phyloP scores from a whole-genome alignment of 2,329 filamentous ascomycete species.

The Fusarium phyllophilum region DNA sequence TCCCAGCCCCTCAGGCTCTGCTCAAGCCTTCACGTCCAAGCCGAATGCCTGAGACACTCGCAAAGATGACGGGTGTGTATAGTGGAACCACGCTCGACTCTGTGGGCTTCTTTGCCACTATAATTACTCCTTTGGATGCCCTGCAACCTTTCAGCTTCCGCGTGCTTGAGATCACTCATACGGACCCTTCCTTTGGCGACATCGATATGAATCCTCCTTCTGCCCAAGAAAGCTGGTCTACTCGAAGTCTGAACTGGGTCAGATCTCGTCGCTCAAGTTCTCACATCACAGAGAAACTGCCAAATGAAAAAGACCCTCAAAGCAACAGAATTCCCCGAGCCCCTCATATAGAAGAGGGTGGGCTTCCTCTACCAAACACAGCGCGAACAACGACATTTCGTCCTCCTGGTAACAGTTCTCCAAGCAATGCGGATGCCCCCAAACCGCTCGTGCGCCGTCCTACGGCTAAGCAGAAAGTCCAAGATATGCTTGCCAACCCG shows the following conservation, averaged over 20 bases:
- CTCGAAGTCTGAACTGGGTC: constrained; percentile 20
- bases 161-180: constrained; percentile 60
- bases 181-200: constrained; percentile 38
- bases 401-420: neutral
- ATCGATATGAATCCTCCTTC: constrained; percentile 10
- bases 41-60: constrained; percentile 64
- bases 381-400: constrained; percentile 17
- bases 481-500: constrained; percentile 56
- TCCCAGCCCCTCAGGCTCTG: constrained; percentile 71
- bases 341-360: constrained; percentile 26
- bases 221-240: constrained; percentile 9
- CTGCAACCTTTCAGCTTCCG: constrained; percentile 59
- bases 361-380: constrained; percentile 10
- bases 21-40: constrained; percentile 64
- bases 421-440: neutral
- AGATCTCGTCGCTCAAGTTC: constrained; percentile 9
- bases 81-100: constrained; percentile 64
- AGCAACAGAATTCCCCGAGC: constrained; percentile 10
- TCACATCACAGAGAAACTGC: neutral
- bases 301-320: neutral
- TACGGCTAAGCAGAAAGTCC: constrained; percentile 54
- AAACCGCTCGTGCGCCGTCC: constrained; percentile 42
- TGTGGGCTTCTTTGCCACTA: constrained; percentile 70
- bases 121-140: constrained; percentile 66
- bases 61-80: constrained; percentile 67